Percentiles rank a stretch among this genome's conserved stretches.
Conservation (phyloP, 2,329 filamentous ascomycete species). For the Exophiala bonariae region DNA sequence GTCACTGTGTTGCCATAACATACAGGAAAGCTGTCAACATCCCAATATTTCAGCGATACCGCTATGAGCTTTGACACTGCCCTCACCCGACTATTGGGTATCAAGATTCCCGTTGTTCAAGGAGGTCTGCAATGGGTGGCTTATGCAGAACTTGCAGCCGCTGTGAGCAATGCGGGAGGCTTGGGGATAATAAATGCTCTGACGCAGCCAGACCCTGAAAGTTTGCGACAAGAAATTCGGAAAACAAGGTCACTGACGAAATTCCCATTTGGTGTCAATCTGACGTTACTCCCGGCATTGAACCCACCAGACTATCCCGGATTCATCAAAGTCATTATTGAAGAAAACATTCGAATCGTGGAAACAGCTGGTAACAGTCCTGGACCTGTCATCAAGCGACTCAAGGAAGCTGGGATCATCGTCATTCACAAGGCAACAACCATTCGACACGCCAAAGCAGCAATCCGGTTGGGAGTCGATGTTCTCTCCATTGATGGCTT, state of each 20-base stretch:
- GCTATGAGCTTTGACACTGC: background rate
- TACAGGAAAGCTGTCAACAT: too few relatives aligned
- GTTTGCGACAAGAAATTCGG: conserved; percentile 87
- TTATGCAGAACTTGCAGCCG: conserved; percentile 52
- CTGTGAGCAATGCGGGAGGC: conserved; percentile 53
- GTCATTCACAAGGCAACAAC: conserved; percentile 97
- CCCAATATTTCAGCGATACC: too few relatives aligned
- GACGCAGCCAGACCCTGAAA: conserved; percentile 88
- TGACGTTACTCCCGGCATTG: conserved; percentile 86
- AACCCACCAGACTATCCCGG: conserved; percentile 87
- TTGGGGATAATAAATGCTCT: conserved; percentile 58
- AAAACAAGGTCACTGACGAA: conserved; percentile 71
- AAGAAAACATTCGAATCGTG: conserved; percentile 87
- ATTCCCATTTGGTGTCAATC: conserved; percentile 80
- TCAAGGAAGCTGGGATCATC: conserved; percentile 76
- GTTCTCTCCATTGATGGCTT: conserved; percentile 97
- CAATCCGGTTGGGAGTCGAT: conserved; percentile 90
- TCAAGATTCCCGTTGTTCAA: conserved; percentile 47
- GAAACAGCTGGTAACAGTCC: conserved; percentile 91
- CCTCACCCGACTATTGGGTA: background rate
- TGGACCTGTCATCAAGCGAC: conserved; percentile 81
- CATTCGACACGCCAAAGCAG: conserved; percentile 85
- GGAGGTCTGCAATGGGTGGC: conserved; percentile 58
- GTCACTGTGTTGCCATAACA: too few relatives aligned
- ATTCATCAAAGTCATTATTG: conserved; percentile 87